Evolutionary conservation across 805 yeast species (phyloP), one percentile per base, ranked within the genome.

Genomic region (Spathaspora gorwiae): DNA sequence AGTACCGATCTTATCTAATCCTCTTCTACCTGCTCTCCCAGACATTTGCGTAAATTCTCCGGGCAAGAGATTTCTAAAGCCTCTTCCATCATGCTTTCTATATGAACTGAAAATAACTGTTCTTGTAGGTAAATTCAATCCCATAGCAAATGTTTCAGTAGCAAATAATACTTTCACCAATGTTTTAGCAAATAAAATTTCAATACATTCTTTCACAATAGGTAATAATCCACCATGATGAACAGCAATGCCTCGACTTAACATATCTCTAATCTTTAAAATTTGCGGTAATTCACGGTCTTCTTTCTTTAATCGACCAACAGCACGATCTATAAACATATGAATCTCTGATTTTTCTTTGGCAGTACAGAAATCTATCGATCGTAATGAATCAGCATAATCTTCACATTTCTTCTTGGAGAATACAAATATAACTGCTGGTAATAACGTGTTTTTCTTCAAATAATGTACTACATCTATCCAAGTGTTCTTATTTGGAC

Each of bases 31-130:
- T 0, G 99, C 99, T 65, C 99, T 79, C 38, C 99, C 99, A 0
- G 97, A 90, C 99, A 94, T 94, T 66, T 92, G 99, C 0, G 98
- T 94, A 61, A 92, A 94, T 62, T 94, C 99, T 44, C 99, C 99
- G 0, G 99, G 97, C 8, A 84, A 75, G 48, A 94, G 72, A 57
- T 84, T 79, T 64, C 99, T 77, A 65, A 88, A 81, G 0, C 79
- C 78, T 29, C 82, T 76, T 39, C 98, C 98, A 60, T 94, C 99
- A 62, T 92, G 96, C 59, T 94, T 94, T 53, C 92, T 72, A 41
- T 85, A 69, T 39, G 85, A 88, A 50, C 89, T 79, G 62, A 94
- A 94, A 0, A 92, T 90, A 32, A 94, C 99, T 0, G 99, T 94
- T 68, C 96, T 82, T 0, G 99, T 92, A 10, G 99, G 99, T 59